phyloP scores from a whole-genome alignment of 306 rosid species.

The Vicia villosa region DNA sequence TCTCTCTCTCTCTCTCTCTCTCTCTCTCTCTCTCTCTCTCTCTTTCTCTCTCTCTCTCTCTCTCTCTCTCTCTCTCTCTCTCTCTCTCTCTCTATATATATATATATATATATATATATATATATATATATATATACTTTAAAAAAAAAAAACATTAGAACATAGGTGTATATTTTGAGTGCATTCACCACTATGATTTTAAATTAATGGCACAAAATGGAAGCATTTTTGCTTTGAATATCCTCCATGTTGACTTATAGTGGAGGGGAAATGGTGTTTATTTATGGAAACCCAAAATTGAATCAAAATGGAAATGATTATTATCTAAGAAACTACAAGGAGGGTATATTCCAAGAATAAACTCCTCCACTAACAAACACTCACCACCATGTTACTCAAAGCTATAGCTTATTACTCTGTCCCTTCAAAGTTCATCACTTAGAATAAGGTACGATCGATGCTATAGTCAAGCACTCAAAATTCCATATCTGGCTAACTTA shows the following conservation, averaged over 20 bases:
- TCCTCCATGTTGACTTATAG: constrained; percentile 37
- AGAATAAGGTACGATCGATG: constrained; percentile 20
- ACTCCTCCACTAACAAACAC: constrained; percentile 52
- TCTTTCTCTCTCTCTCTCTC: no score
- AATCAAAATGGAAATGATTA: constrained; percentile 47
- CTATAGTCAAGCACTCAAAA: constrained; percentile 27
- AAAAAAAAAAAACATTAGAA: constrained; percentile 11
- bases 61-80: no score
- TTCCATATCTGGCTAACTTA: constrained; percentile 18
- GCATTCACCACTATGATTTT: constrained; percentile 44
- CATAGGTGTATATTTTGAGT: constrained; percentile 25
- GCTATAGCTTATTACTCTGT: constrained; percentile 10
- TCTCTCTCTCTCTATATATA: no score
- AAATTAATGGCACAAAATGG: constrained; percentile 40
- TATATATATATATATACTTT: no score
- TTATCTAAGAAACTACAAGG: constrained; percentile 22
- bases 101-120: no score
- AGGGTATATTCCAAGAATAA: constrained; percentile 71
- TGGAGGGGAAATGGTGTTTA: constrained; percentile 11
- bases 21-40: no score
- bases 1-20: no score
- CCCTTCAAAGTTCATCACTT: constrained; percentile 23
- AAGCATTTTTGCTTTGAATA: constrained; percentile 20
- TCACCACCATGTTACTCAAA: constrained; percentile 28
- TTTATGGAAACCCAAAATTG: constrained; percentile 35